Evolutionary conservation across 768 basidiomycete species (phyloP), one percentile per base, ranked within the genome.

Genomic region (Mycena rosella): DNA sequence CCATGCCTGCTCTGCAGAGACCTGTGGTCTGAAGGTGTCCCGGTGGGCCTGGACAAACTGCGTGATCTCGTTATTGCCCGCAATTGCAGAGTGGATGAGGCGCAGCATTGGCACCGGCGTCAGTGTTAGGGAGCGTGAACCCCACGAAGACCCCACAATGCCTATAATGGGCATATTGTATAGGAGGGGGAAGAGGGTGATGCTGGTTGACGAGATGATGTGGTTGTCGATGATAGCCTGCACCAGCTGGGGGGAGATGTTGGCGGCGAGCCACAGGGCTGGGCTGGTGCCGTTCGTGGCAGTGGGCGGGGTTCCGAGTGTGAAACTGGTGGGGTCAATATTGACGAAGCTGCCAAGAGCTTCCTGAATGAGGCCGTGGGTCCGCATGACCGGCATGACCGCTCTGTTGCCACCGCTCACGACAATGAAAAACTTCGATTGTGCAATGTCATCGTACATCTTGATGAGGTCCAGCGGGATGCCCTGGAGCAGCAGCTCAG

Each of bases 41-140:
- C 58, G 40, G 22, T 60, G 58, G 15, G 45, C 49, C 8, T 60
- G 58, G 4, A 49, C 47, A 24, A 48, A 60, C 34, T 48, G 30
- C 11, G 30, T 5, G 32, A 58, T 45, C 2, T 20, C 27, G 27
- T 27, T 18, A 6, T 45, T 22, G 2, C 13, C 22, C 18, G 11
- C 22, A 9, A 42, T 10, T 2, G 38, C 55, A 1, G 32, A 10
- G 14, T 5, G 38, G 38, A 56, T 13, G 9, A 56, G 40, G 15
- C 3, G 42, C 56, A 1, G 22, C 27, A n/a, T 29, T 44, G 0
- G 56, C 56, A 9, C 56, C 56, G 5, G 18, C 29, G 6, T 14
- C 14, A 3, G 56, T 45, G 29, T 45, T 22, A 18, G 56, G 56
- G 20, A 58, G 56, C 3, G 56, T 58, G 29, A 58, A 38, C 18